Conservation (phyloP, 768 basidiomycete species). For the Phanerodontia chrysosporium region DNA sequence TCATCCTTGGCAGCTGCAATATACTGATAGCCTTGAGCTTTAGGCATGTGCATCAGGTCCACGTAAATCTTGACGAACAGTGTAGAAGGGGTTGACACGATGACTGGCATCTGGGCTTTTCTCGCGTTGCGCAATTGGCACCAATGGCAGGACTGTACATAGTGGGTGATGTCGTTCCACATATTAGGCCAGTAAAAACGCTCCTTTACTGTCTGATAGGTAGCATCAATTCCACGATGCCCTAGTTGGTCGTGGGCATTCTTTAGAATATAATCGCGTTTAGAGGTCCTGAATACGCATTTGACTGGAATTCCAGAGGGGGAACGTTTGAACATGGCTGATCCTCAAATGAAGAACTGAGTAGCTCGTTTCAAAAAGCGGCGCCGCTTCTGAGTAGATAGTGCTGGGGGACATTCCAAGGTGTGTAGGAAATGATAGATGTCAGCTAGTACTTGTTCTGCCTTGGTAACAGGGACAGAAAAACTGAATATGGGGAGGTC, state of each 20-base stretch:
- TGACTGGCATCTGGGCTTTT: slow-evolving; percentile 14
- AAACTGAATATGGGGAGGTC: not conserved
- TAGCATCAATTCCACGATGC: slow-evolving; percentile 14
- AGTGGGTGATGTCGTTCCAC: slow-evolving; percentile 9
- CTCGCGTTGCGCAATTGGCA: slow-evolving; percentile 16
- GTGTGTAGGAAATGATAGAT: slow-evolving; percentile 15
- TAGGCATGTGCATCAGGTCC: slow-evolving; percentile 17
- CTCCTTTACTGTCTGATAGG: not conserved
- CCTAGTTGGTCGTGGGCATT: slow-evolving; percentile 18
- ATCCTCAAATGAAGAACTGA: slow-evolving; percentile 12
- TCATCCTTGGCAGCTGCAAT: slow-evolving; percentile 29
- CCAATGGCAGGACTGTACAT: slow-evolving; percentile 14
- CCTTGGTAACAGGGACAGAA: not conserved
- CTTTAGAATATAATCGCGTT: slow-evolving; percentile 9
- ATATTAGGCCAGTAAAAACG: slow-evolving; percentile 18
- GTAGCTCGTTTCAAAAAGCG: slow-evolving; percentile 7
- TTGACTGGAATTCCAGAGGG: not conserved
- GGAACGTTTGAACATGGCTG: slow-evolving; percentile 5
- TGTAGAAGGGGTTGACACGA: slow-evolving; percentile 12
- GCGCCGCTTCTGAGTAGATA: not conserved
- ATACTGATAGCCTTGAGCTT: slow-evolving; percentile 13
- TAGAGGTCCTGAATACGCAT: not conserved
- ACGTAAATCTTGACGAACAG: slow-evolving; percentile 14
- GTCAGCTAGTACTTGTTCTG: slow-evolving; percentile 15
- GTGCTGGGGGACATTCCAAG: not conserved